Percentiles rank a stretch among this genome's conserved stretches.
phyloP scores from a whole-genome alignment of 202 grass and related monocot species.

The Panicum hallii region DNA sequence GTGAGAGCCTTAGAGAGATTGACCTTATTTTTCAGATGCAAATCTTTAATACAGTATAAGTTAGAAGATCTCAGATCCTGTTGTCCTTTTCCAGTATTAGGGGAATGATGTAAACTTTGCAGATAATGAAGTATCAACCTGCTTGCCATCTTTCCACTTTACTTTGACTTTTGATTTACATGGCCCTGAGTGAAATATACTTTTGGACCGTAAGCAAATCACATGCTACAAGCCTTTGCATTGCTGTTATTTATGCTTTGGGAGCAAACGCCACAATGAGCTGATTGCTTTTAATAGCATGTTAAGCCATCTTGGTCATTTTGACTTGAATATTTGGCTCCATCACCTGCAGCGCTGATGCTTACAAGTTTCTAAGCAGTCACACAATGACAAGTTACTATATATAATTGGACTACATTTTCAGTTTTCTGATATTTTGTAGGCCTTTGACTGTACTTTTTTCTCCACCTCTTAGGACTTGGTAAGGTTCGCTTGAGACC shows the following conservation, averaged over 20 bases:
- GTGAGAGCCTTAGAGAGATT: not conserved
- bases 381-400: constrained; percentile 3
- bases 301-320: not conserved
- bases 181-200: not conserved
- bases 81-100: not conserved
- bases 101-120: constrained; percentile 9
- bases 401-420: not conserved
- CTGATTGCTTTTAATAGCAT: not conserved
- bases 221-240: not conserved
- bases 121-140: constrained; percentile 4
- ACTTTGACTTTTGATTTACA: constrained; percentile 16
- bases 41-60: constrained; percentile 17
- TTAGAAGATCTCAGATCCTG: not conserved
- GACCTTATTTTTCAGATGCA: not conserved
- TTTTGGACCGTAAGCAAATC: constrained; percentile 25
- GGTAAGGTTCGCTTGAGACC: not conserved
- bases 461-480: not conserved
- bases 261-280: not conserved
- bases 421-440: not conserved
- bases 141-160: constrained; percentile 17
- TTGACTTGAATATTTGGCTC: too few relatives aligned
- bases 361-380: constrained; percentile 5
- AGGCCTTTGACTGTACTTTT: not conserved
- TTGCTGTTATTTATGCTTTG: not conserved
- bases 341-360: too few relatives aligned